A percentile compares a stretch with the other conserved stretches of the same genome.
These are phyloP conservation scores for Candida yuanshanica DNA, from an alignment of 805 yeast genomes.

Conservation along the genomic window DNA sequence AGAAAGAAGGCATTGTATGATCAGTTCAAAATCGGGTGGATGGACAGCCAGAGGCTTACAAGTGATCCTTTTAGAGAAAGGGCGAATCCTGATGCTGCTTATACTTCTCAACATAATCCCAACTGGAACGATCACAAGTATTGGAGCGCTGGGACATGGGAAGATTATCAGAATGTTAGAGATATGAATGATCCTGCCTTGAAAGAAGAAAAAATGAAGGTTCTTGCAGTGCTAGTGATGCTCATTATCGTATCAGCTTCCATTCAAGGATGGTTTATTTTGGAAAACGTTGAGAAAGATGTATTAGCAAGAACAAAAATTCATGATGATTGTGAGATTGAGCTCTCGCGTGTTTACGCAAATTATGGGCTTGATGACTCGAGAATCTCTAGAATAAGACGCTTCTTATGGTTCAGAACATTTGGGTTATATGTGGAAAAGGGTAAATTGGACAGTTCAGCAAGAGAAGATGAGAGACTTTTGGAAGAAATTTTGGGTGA, in stretches of 20 bases:
- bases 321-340: conserved; percentile 37
- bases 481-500: conserved; percentile 74
- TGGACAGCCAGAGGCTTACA: conserved; percentile 28
- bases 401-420: conserved; percentile 54
- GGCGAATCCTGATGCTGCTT: conserved; percentile 11
- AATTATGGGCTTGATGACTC: conserved; percentile 50
- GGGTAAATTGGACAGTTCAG: conserved; percentile 30
- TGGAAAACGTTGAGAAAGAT: conserved; percentile 33
- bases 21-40: conserved; percentile 41
- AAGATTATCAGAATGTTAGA: conserved; percentile 43
- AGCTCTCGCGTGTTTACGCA: conserved; percentile 35
- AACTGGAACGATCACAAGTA: conserved; percentile 28
- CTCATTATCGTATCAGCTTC: conserved; percentile 33
- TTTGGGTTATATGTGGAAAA: conserved; percentile 27
- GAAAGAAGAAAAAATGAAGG: conserved; percentile 37
- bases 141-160: conserved; percentile 64
- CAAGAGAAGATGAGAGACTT: conserved; percentile 66
- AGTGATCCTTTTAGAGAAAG: conserved; percentile 16
- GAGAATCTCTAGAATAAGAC: conserved; percentile 43
- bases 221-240: conserved; percentile 36
- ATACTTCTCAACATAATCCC: conserved; percentile 19
- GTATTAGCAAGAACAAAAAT: conserved; percentile 26
- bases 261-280: conserved; percentile 35
- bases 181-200: conserved; percentile 19
- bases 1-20: conserved; percentile 41